Evolutionary conservation across 352 stramenopile species (phyloP).

Genomic region (Plasmopara halstedii): DNA sequence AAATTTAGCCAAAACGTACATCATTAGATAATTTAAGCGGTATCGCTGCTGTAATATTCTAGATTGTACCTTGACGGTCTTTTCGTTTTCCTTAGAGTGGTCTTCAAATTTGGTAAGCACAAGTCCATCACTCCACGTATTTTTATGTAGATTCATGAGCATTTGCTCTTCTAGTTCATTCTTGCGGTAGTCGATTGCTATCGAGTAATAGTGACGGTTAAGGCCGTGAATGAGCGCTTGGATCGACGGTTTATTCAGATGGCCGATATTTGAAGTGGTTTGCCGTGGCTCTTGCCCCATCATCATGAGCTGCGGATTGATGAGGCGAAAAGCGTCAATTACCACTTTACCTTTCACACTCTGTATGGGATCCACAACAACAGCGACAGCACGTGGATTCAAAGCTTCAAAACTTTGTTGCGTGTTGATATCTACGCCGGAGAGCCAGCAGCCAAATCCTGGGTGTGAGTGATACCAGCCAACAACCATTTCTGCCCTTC

Average conservation of each 20-base stretch:
- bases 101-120: constrained; percentile 95
- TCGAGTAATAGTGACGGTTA: constrained; percentile 99
- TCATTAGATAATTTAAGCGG: constrained; percentile 5
- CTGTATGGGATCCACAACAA: constrained; percentile 99
- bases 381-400: constrained; percentile 94
- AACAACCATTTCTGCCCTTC: constrained; percentile 91
- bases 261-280: constrained; percentile 98
- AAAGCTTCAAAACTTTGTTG: constrained; percentile 98
- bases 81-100: constrained; percentile 89
- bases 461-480: constrained; percentile 99
- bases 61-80: constrained; percentile 79
- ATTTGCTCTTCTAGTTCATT: constrained; percentile 99
- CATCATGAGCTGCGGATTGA: constrained; percentile 99
- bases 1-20: constrained; percentile 58
- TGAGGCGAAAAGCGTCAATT: constrained; percentile 99
- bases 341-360: constrained; percentile 99
- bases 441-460: constrained; percentile 99
- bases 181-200: constrained; percentile 97
- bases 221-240: constrained; percentile 98
- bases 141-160: constrained; percentile 99
- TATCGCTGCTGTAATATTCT: neutral
- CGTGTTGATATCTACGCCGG: constrained; percentile 99
- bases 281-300: constrained; percentile 96
- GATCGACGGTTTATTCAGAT: constrained; percentile 99
- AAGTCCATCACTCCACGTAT: constrained; percentile 95